Percentiles rank a stretch among this genome's conserved stretches.
Conservation (phyloP, 305 asterid species). For the Fraxinus dipetala region DNA sequence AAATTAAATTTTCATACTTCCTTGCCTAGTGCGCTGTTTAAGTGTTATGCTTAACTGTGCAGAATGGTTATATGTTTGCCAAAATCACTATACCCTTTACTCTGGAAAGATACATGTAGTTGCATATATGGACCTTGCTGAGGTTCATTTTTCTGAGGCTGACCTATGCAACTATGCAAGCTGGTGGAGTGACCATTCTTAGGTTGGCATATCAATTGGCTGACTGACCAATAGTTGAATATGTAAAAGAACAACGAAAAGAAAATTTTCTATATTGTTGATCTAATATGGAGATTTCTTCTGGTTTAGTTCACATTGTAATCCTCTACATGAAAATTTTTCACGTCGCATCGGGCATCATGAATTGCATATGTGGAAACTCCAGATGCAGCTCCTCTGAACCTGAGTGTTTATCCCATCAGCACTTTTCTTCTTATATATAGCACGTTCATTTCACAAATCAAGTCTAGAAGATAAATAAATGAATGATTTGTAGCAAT, state of each 20-base stretch:
- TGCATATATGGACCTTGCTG: background rate
- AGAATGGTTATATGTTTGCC: background rate
- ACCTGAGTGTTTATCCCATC: background rate
- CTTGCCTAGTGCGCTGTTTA: background rate
- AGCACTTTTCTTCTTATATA: background rate
- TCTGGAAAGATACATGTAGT: background rate
- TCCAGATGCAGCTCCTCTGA: background rate
- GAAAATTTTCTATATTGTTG: background rate
- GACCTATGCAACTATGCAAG: background rate
- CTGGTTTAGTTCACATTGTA: background rate
- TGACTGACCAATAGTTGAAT: background rate
- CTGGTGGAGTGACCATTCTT: background rate
- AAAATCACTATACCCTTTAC: too few species aligned
- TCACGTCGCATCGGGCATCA: background rate
- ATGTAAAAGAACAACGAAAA: background rate
- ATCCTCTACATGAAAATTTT: background rate
- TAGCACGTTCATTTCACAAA: background rate
- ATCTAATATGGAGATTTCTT: background rate
- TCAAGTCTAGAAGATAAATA: background rate
- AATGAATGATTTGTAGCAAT: background rate
- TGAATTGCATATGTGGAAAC: background rate
- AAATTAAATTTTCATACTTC: background rate
- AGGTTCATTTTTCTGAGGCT: background rate
- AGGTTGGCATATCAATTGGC: background rate
- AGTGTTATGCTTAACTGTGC: background rate